Conservation (phyloP, 768 basidiomycete species). For the Macrolepiota albuminosa region DNA sequence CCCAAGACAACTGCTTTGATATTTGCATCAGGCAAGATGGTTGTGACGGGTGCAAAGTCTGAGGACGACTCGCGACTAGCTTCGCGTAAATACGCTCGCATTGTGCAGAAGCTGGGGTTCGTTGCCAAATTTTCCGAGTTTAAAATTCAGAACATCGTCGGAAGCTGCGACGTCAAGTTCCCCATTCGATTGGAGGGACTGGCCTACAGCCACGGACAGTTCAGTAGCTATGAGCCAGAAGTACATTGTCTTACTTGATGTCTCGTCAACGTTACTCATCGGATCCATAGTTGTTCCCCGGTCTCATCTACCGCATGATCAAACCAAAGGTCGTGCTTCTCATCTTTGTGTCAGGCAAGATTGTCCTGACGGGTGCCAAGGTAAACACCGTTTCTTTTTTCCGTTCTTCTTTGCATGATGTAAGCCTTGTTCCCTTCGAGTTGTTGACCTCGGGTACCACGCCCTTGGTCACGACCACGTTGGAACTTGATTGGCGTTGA, state of each 20-base stretch:
- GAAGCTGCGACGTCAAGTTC: slow-evolving; percentile 97
- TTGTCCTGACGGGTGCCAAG: slow-evolving; percentile 98
- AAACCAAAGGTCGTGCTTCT: slow-evolving; percentile 98
- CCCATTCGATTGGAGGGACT: slow-evolving; percentile 97
- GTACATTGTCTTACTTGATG: slow-evolving; percentile 37
- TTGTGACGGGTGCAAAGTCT: slow-evolving; percentile 98
- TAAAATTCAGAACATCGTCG: slow-evolving; percentile 99
- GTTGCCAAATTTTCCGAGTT: slow-evolving; percentile 99
- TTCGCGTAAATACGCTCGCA: slow-evolving; percentile 97
- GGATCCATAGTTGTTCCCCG: slow-evolving; percentile 83
- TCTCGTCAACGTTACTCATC: slow-evolving; percentile 7
- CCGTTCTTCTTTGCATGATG: slow-evolving; percentile 16
- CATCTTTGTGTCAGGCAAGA: slow-evolving; percentile 99
- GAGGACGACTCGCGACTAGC: slow-evolving; percentile 97
- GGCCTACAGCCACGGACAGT: slow-evolving; percentile 96
- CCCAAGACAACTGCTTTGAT: slow-evolving; percentile 99
- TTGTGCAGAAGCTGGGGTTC: slow-evolving; percentile 99
- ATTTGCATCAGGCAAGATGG: slow-evolving; percentile 99
- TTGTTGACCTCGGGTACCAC: slow-evolving; percentile 5
- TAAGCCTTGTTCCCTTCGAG: slow-evolving; percentile 11
- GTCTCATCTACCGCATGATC: slow-evolving; percentile 99
- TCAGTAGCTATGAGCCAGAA: slow-evolving; percentile 97
- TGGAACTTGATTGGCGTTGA: slow-evolving; percentile 8
- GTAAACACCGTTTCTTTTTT: slow-evolving; percentile 45
- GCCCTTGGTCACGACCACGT: slow-evolving; percentile 4